phyloP scores from a whole-genome alignment of 2,329 filamentous ascomycete genomes.

The Orbilia blumenaviensis region DNA sequence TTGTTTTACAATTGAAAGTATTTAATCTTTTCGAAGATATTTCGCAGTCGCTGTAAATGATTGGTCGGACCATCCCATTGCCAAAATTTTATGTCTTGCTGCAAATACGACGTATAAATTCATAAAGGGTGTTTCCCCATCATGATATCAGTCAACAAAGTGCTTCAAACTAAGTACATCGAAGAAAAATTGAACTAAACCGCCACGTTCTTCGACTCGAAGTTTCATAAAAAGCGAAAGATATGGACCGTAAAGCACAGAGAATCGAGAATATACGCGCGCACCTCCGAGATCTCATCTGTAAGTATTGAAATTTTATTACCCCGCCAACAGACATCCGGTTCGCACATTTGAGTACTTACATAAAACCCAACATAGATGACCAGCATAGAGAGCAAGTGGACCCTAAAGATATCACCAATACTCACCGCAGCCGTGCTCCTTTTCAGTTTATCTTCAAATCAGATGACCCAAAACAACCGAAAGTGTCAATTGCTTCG shows the following conservation, averaged over 20 bases:
- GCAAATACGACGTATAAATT: too few relatives aligned
- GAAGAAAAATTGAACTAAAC: not conserved
- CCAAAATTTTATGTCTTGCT: too few relatives aligned
- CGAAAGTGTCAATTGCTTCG: slow-evolving; percentile 35
- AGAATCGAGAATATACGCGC: slow-evolving; percentile 31
- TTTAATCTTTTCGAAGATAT: not conserved
- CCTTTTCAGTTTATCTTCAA: slow-evolving; percentile 33
- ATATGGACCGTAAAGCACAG: slow-evolving; percentile 38
- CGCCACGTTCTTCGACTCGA: too few relatives aligned
- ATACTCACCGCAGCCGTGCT: slow-evolving; percentile 37
- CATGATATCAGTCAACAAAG: not conserved
- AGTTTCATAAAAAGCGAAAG: not conserved
- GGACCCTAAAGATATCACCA: slow-evolving; percentile 38
- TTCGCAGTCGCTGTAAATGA: not conserved
- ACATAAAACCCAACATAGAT: not conserved
- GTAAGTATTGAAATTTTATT: not conserved
- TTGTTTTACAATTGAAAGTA: not conserved
- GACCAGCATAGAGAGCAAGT: slow-evolving; percentile 28
- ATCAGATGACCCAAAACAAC: slow-evolving; percentile 37
- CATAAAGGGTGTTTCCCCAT: not conserved
- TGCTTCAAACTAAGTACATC: too few relatives aligned
- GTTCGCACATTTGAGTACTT: not conserved
- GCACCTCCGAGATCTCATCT: slow-evolving; percentile 24
- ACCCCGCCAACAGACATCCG: not conserved
- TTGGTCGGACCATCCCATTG: too few relatives aligned